Base-by-base conservation (phyloP, 768 basidiomycete species). In the Russula sp. region DNA sequence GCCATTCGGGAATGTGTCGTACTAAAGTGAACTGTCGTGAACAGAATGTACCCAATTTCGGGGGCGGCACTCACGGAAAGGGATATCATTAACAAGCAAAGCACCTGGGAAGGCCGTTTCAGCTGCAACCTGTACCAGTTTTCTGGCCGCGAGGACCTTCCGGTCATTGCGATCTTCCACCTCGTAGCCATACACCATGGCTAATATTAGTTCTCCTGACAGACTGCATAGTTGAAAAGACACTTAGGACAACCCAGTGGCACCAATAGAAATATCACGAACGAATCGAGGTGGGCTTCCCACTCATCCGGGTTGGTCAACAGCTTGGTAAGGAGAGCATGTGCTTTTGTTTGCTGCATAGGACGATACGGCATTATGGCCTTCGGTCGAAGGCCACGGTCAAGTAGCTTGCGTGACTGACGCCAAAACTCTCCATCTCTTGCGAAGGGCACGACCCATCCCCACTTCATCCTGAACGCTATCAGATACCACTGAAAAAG, bases 81-180 rank as follows among this genome's bases (percentile, higher is more conserved):
- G 63, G 42, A 64, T 13, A n/a, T 51, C 36, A 38, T 64, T 64
- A 35, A 64, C 59, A 9, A 64, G 53, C 32, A 61, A 41, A 16
- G 39, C 54, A 32, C 59, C 63, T 1, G 59, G 59, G 2, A 61
- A 54, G 1, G 29, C n/a, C 4, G 25, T 5, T 46, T 14, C 9
- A 25, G 43, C 14, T 2, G 22, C 34, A 35, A 60, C 11, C 6
- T 35, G 7, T 7, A 38, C 14, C 38, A 47, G 20, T 7, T 61
- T 4, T 18, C 22, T 41, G n/a, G 60, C 54, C 7, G 14, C 35
- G 2, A 20, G 13, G 13, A 61, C n/a, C 25, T 36, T 61, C 22
- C 22, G 14, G 11, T 61, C 60, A 35, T 51, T 4, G 2, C 9
- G 32, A 7, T 22, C 60, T 14, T 43, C n/a, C 10, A 36, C 48